Base-by-base conservation (phyloP, 192 early-diverging fungal genomes). In the Dissophora ornata region DNA sequence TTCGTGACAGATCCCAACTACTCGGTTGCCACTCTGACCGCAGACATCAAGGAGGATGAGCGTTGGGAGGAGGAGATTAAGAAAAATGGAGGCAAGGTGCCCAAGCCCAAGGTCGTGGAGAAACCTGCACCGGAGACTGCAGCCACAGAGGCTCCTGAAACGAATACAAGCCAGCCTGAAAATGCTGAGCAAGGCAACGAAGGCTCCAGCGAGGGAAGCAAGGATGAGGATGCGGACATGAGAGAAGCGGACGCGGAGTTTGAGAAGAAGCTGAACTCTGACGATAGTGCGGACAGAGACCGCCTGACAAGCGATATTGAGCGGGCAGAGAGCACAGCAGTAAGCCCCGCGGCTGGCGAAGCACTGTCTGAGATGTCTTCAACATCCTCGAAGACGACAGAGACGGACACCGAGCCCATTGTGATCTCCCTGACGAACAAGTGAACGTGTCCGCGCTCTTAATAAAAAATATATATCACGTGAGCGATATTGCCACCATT, bases 401-500 rank as follows among this genome's bases (percentile, higher is more conserved):
- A 50, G 19, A 28, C 8, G 48, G 25, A 26, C 48, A 15, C 45
- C 7, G 44, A 45, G 29, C 42, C 57, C 2, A 60, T 60, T 21
- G 57, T 60, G 18, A 60, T 60, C 2, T 60, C 57, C 1, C 29
- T 60, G 24, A 44, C 53, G 3, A 56, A 40, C 1, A 56, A 40
- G 53, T 1, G n/a, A n/a, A n/a, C n/a, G n/a, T n/a, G n/a, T n/a
- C n/a, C n/a, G n/a, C n/a, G n/a, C n/a, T 5, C 12, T 38, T 12
- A 38, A 12, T 12, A 38, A 12, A 38, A 38, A 9, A 38, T 9
- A 38, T 9, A 38, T 38, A 50, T 26, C 49, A 50, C 49, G 49
- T 50, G 49, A 5, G 26, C 12, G 12, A 12, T 38, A 9, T 69
- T 69, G 67, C 67, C 67, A 69, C 67, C 57, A 69, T 53, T 69